Evolutionary conservation across 1,139 yeast genomes (phyloP).

Genomic region (Blastobotrys serpentis): DNA sequence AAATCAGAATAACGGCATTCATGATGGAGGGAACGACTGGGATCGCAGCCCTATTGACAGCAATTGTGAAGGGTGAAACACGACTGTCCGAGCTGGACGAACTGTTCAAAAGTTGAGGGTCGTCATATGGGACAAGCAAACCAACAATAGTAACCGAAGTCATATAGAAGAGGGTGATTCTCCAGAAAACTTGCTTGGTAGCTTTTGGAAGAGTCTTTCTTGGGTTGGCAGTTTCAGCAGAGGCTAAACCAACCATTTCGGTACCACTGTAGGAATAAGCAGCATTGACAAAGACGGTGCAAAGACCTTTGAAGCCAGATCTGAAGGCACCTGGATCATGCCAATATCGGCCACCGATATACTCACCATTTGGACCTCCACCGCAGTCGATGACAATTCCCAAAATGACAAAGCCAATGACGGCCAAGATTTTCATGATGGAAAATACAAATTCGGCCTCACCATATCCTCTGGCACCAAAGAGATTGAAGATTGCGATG

Average conservation of each 20-base stretch:
- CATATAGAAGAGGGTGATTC: constrained; percentile 64
- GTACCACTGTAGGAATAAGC: constrained; percentile 87
- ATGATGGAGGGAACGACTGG: constrained; percentile 65
- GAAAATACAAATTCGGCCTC: constrained; percentile 67
- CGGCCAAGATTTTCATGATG: constrained; percentile 55
- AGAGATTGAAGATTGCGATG: constrained; percentile 55
- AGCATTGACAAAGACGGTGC: constrained; percentile 79
- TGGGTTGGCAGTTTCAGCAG: constrained; percentile 81
- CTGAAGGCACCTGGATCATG: constrained; percentile 61
- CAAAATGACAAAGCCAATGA: constrained; percentile 61
- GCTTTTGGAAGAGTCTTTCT: constrained; percentile 65
- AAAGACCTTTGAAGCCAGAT: constrained; percentile 73
- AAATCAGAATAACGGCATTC: constrained; percentile 68
- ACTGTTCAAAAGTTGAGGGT: constrained; percentile 46
- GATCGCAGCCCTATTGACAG: constrained; percentile 57
- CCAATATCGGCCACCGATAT: constrained; percentile 65
- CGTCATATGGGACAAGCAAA: constrained; percentile 60
- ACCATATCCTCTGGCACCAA: constrained; percentile 70
- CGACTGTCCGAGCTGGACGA: constrained; percentile 51
- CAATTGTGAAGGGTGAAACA: constrained; percentile 75
- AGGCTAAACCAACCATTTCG: constrained; percentile 79
- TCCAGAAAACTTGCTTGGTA: constrained; percentile 70
- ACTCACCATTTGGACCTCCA: constrained; percentile 58
- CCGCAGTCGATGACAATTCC: constrained; percentile 64
- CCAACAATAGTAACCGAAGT: constrained; percentile 60